These are phyloP conservation scores for Prunus armeniaca DNA, from an alignment of 306 rosid species.

Conservation along the genomic window DNA sequence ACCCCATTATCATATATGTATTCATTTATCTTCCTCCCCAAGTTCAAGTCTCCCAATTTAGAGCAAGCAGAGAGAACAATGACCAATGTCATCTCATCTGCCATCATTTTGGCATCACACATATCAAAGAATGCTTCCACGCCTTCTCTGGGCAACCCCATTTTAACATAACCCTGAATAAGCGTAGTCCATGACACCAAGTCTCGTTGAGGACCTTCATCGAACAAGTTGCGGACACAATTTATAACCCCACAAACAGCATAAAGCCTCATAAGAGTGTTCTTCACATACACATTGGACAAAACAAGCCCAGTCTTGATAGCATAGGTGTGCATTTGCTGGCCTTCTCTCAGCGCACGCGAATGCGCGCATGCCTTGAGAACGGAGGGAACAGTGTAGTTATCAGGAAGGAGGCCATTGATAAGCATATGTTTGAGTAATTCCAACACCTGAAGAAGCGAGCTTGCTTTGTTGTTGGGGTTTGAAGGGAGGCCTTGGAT, in stretches of 20 bases:
- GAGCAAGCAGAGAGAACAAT: constrained; percentile 42
- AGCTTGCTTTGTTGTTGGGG: constrained; percentile 1
- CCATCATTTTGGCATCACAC: constrained; percentile 27
- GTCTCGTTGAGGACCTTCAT: constrained; percentile 27
- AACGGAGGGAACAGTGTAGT: constrained; percentile 32
- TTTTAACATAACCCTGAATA: constrained; percentile 33
- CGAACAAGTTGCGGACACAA: constrained; percentile 26
- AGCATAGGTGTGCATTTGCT: constrained; percentile 31
- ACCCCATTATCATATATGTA: constrained; percentile 27
- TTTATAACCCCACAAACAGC: constrained; percentile 30
- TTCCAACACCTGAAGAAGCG: constrained; percentile 9
- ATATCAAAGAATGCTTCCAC: constrained; percentile 28
- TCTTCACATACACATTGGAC: constrained; percentile 34
- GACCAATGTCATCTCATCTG: constrained; percentile 37
- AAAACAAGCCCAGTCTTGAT: constrained; percentile 27
- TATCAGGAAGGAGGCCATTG: constrained; percentile 30
- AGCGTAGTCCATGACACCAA: constrained; percentile 50
- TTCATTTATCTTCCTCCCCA: constrained; percentile 30
- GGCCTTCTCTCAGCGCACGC: constrained; percentile 31
- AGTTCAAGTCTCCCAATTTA: constrained; percentile 37
- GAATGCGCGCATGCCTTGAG: constrained; percentile 36
- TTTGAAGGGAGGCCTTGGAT: constrained; percentile 19
- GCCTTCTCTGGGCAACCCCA: constrained; percentile 22
- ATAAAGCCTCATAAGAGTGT: constrained; percentile 37
- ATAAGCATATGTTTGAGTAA: constrained; percentile 26